Percentiles rank a stretch among this genome's conserved stretches.
phyloP scores from a whole-genome alignment of 129 eudicot genomes.

The Saussurea involucrata region DNA sequence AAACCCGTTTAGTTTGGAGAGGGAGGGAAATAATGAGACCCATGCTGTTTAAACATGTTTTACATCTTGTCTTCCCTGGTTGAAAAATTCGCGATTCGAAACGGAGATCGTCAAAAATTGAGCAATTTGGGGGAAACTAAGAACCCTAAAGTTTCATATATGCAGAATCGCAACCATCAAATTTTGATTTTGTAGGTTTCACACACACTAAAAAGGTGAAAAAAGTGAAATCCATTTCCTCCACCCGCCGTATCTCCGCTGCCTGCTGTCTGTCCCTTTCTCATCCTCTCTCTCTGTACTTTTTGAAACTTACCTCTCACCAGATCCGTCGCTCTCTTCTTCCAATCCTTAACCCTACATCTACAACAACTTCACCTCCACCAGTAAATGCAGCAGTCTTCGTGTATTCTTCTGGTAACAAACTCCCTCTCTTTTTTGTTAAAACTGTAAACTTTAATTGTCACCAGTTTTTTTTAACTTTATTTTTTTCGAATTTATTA shows the following conservation, averaged over 20 bases:
- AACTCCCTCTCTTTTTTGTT: slow-evolving; percentile 5
- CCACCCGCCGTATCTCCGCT: slow-evolving; percentile 16
- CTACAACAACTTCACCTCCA: slow-evolving; percentile 8
- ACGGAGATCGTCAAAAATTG: neutral
- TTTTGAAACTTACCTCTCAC: slow-evolving; percentile 33
- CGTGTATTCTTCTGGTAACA: slow-evolving; percentile 6
- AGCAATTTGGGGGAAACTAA: neutral
- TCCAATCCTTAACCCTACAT: slow-evolving; percentile 18
- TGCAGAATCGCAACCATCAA: neutral
- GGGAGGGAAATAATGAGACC: slow-evolving; percentile 1
- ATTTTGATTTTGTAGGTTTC: slow-evolving; percentile 1
- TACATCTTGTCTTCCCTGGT: neutral
- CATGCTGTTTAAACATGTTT: slow-evolving; percentile 16
- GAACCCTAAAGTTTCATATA: slow-evolving; percentile 16
- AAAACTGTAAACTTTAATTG: slow-evolving; percentile 11
- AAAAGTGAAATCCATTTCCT: slow-evolving; percentile 16
- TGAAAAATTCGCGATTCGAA: neutral
- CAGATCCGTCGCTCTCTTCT: slow-evolving; percentile 26
- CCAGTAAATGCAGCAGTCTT: slow-evolving; percentile 12
- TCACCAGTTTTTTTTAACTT: neutral
- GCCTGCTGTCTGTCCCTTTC: slow-evolving; percentile 17
- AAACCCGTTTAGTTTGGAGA: neutral
- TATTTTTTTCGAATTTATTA: slow-evolving; percentile 1
- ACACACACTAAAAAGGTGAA: slow-evolving; percentile 8
- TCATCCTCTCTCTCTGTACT: slow-evolving; percentile 11